These are phyloP conservation scores for Fomitopsis pulvina DNA, from an alignment of 768 basidiomycete genomes.

Conservation along the genomic window DNA sequence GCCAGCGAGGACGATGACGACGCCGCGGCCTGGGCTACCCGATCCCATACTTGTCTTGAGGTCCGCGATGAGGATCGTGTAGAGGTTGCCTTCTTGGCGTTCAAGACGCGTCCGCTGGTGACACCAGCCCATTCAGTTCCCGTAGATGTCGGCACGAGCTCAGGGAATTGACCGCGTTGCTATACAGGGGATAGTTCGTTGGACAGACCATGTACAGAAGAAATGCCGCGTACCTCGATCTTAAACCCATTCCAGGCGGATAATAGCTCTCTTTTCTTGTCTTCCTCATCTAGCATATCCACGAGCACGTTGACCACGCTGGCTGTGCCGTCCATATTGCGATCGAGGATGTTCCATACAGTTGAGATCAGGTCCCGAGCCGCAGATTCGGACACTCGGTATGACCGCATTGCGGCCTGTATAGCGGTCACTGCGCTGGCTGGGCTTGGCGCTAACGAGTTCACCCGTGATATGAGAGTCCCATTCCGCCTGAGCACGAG, in stretches of 20 bases:
- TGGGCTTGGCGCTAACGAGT: constrained; percentile 49
- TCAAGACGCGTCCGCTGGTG: constrained; percentile 75
- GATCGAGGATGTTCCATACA: constrained; percentile 73
- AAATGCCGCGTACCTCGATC: constrained; percentile 52
- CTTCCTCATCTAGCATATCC: constrained; percentile 75
- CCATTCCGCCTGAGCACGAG: constrained; percentile 50
- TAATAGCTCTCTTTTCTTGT: constrained; percentile 74
- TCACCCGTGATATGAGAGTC: constrained; percentile 58
- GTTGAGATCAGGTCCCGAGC: constrained; percentile 85
- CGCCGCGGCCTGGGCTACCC: constrained; percentile 77
- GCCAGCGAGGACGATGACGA: constrained; percentile 31
- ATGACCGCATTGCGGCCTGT: constrained; percentile 74
- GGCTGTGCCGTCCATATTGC: constrained; percentile 64
- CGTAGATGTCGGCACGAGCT: constrained; percentile 50
- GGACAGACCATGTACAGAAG: background rate
- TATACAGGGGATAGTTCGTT: constrained; percentile 20
- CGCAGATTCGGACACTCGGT: constrained; percentile 65
- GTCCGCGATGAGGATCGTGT: constrained; percentile 48
- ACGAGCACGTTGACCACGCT: constrained; percentile 68
- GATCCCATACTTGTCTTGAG: constrained; percentile 73
- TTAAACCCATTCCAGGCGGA: constrained; percentile 80
- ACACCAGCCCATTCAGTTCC: constrained; percentile 75
- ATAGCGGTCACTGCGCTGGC: constrained; percentile 52
- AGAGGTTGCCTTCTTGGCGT: constrained; percentile 71
- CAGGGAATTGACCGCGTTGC: constrained; percentile 85